phyloP scores from a whole-genome alignment of 768 basidiomycete species.

The Rhizopogon salebrosus region DNA sequence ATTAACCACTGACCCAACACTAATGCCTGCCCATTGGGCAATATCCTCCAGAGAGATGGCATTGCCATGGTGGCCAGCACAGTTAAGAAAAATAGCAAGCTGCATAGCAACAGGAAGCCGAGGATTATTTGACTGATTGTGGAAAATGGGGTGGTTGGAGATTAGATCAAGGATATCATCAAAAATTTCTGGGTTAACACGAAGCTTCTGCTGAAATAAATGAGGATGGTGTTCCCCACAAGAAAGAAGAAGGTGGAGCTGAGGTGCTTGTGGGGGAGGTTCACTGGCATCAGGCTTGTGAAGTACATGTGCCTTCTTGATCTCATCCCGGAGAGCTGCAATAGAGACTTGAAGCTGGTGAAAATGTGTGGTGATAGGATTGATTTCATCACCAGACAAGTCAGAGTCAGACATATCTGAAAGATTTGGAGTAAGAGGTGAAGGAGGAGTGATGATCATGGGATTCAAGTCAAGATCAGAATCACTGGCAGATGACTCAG shows the following conservation, averaged over 20 bases:
- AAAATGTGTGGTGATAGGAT: too few relatives aligned
- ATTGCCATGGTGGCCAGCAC: constrained; percentile 6
- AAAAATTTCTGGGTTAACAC: constrained; percentile 22
- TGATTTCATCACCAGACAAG: too few relatives aligned
- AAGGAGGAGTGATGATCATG: too few relatives aligned
- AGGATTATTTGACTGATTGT: constrained; percentile 3
- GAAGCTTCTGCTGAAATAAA: constrained; percentile 16
- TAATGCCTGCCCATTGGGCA: constrained; percentile 8
- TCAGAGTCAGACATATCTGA: too few relatives aligned
- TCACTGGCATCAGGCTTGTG: not conserved
- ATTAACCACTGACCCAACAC: constrained; percentile 12
- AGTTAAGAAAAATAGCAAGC: not conserved
- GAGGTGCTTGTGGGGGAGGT: not conserved
- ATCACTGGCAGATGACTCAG: too few relatives aligned
- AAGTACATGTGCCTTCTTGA: too few relatives aligned
- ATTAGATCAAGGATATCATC: constrained; percentile 16
- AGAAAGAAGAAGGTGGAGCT: not conserved
- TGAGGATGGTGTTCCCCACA: not conserved
- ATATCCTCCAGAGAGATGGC: constrained; percentile 9
- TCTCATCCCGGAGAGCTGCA: too few relatives aligned
- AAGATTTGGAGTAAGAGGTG: too few relatives aligned
- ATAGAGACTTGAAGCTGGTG: too few relatives aligned
- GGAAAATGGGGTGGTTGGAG: constrained; percentile 6
- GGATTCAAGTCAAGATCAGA: too few relatives aligned
- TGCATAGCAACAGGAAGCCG: constrained; percentile 1